Evolutionary conservation across 306 rosid genomes (phyloP).

Genomic region (Sechiopsis laciniata): DNA sequence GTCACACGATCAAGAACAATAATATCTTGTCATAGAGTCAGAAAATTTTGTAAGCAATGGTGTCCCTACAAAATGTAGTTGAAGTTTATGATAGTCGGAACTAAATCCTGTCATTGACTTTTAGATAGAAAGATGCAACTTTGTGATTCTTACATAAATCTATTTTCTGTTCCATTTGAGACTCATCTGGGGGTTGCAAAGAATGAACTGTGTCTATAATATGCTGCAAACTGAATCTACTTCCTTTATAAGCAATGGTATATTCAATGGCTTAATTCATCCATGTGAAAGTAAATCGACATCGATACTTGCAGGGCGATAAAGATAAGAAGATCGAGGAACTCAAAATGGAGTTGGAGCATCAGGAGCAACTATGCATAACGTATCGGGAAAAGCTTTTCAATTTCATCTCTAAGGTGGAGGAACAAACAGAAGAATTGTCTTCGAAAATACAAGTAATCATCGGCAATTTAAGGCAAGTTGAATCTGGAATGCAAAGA

Average conservation of each 20-base stretch:
- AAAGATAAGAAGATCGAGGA: constrained; percentile 83
- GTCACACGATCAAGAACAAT: not conserved
- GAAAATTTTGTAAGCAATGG: too few relatives aligned
- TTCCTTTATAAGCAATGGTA: not conserved
- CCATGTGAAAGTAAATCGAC: not conserved
- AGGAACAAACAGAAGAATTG: constrained; percentile 61
- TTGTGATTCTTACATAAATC: not conserved
- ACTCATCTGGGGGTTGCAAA: not conserved
- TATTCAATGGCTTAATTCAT: not conserved
- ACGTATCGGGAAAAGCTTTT: constrained; percentile 58
- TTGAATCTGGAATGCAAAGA: constrained; percentile 57
- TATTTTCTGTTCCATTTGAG: not conserved
- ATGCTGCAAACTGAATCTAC: not conserved
- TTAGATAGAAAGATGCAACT: not conserved
- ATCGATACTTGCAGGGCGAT: constrained; percentile 46
- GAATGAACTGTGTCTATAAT: not conserved
- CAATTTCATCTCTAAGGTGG: constrained; percentile 54
- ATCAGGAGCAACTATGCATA: constrained; percentile 62
- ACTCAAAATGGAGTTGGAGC: constrained; percentile 72
- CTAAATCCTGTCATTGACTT: not conserved
- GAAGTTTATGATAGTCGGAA: not conserved
- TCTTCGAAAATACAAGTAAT: constrained; percentile 58
- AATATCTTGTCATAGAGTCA: too few relatives aligned
- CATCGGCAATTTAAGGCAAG: constrained; percentile 56
- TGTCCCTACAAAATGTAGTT: too few relatives aligned